Base-by-base conservation (phyloP, 1,284 basidiomycete species). In the Afroboletus lepidellus region DNA sequence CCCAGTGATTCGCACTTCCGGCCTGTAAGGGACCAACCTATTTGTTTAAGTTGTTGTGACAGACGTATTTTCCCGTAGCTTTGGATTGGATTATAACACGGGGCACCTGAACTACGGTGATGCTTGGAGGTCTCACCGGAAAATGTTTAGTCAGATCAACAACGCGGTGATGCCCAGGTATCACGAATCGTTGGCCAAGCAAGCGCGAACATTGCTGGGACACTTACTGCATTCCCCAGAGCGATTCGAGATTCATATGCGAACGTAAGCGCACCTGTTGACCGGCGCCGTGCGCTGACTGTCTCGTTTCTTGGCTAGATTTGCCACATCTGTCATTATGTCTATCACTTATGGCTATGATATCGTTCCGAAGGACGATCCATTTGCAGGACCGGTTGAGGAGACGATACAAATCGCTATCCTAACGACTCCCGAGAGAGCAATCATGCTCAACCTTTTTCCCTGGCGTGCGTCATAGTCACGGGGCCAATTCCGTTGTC, bases 341-440 rank as follows among this genome's bases (percentile, higher is more conserved):
- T 45, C 56, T 11, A 46, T 58, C 43, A 54, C 52, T 0, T 67
- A 62, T 37, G 65, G 62, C 16, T 60, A 67, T 37, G 24, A 62
- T 43, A 51, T 57, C 21, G 21, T 34, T 9, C 51, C 57, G 1
- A 51, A 39, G n/a, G 54, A 41, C 20, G 64, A 64, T 42, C 57
- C 55, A 0, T 56, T 64, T 20, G 41, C 60, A 21, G 43, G 23
- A 16, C 56, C 54, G 1, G 30, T 67, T 5, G 50, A 55, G 29
- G 59, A 62, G 20, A 9, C 62, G 29, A 32, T 57, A 8, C 18
- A 48, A 0, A 60, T 56, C 1, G 29, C 27, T 8, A 11, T 46
- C 41, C 43, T 46, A 16, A 25, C 56, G 53, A 58, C 61, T 3
- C 61, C 63, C 3, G 65, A 66, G 46, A 63, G 51, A 43, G 55